These are phyloP conservation scores for Cymodocea nodosa DNA, from an alignment of 116 monocot genomes.

Conservation along the genomic window DNA sequence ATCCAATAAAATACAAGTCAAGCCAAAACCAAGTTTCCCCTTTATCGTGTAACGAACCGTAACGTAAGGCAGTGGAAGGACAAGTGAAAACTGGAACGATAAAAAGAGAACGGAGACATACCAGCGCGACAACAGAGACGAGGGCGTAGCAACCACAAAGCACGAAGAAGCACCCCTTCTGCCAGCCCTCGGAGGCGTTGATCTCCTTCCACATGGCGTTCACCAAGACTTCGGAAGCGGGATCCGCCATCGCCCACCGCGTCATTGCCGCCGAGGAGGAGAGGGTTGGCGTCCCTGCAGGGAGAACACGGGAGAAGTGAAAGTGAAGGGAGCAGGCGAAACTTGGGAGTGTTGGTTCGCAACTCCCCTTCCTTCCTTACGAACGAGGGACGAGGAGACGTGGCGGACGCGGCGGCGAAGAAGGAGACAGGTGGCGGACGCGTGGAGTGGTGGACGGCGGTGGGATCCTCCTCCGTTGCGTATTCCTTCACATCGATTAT, in stretches of 20 bases:
- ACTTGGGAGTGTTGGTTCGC: background rate
- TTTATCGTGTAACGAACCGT: too few species aligned
- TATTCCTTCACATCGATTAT: too few species aligned
- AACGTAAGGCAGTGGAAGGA: too few species aligned
- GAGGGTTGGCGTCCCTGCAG: background rate
- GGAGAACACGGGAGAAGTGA: background rate
- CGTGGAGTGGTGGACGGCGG: background rate
- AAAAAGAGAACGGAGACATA: slow-evolving; percentile 3
- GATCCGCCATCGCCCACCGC: background rate
- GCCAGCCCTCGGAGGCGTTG: slow-evolving; percentile 44
- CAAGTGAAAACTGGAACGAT: too few species aligned
- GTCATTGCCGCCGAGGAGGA: background rate
- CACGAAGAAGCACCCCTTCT: slow-evolving; percentile 40
- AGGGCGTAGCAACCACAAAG: slow-evolving; percentile 50
- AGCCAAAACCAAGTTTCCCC: too few species aligned
- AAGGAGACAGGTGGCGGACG: too few species aligned
- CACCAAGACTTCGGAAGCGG: background rate
- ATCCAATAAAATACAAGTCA: too few species aligned
- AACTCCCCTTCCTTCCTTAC: background rate
- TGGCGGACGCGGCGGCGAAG: background rate
- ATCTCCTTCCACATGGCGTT: slow-evolving; percentile 44
- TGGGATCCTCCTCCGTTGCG: too few species aligned
- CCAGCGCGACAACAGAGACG: slow-evolving; percentile 55
- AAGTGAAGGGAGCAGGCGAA: background rate
- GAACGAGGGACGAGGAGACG: background rate